These are phyloP conservation scores for Tribonema minus DNA, from an alignment of 108 stramenopile genomes.

Conservation along the genomic window DNA sequence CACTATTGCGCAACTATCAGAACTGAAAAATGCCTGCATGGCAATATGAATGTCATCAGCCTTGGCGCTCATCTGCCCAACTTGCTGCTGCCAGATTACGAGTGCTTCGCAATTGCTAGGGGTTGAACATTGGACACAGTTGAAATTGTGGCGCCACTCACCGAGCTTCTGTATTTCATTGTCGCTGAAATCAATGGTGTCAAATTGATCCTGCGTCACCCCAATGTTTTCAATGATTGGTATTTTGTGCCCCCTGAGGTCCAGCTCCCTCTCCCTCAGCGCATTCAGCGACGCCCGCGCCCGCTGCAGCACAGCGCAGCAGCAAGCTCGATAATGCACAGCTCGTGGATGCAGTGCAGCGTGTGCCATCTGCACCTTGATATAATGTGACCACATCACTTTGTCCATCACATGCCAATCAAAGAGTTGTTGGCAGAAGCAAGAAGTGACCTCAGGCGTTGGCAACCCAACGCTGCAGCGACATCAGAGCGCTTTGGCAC, in stretches of 20 bases:
- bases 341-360: neutral
- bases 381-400: neutral
- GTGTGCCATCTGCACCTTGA: neutral
- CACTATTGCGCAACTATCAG: too few species aligned
- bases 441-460: neutral
- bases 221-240: slow-evolving; percentile 49
- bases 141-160: too few species aligned
- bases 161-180: slow-evolving; percentile 54
- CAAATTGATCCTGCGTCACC: slow-evolving; percentile 55
- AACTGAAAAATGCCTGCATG: too few species aligned
- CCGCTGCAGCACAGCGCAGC: neutral
- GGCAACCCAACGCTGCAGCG: too few species aligned
- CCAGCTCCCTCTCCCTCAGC: slow-evolving; percentile 45
- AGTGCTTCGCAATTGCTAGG: too few species aligned
- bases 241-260: slow-evolving; percentile 47
- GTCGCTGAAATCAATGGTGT: slow-evolving; percentile 54
- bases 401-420: neutral
- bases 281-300: slow-evolving; percentile 41
- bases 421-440: neutral
- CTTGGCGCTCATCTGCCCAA: too few species aligned
- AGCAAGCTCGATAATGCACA: neutral
- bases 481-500: too few species aligned
- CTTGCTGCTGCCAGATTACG: too few species aligned
- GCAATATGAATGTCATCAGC: too few species aligned
- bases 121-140: too few species aligned